A percentile compares a stretch with the other conserved stretches of the same genome.
phyloP scores from a whole-genome alignment of 495 filamentous ascomycete genomes.

The Massariosphaeria phaeospora region DNA sequence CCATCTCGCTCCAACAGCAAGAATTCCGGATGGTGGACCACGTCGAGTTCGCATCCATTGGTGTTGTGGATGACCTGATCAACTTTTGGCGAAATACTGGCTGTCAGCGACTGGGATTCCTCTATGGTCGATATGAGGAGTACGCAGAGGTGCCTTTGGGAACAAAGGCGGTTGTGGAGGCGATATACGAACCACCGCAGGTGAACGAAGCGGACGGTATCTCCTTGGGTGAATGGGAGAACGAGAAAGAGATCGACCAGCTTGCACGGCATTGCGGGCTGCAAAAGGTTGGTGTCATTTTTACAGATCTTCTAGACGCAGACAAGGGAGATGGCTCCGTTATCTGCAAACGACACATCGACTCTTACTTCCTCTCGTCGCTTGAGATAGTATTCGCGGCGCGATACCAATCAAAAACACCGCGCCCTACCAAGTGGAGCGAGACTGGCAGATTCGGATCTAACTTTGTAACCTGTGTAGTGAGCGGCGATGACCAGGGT shows the following conservation, averaged over 20 bases:
- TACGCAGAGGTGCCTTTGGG: slow-evolving; percentile 91
- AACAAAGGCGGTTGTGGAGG: slow-evolving; percentile 93
- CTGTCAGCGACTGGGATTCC: slow-evolving; percentile 77
- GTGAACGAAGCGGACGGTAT: slow-evolving; percentile 86
- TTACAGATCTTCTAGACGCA: slow-evolving; percentile 85
- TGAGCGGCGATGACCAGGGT: slow-evolving; percentile 86
- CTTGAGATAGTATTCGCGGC: slow-evolving; percentile 88
- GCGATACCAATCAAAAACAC: slow-evolving; percentile 77
- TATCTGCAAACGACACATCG: slow-evolving; percentile 91
- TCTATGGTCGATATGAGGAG: slow-evolving; percentile 87
- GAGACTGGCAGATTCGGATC: slow-evolving; percentile 91
- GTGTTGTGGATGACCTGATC: slow-evolving; percentile 78
- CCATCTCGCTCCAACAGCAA: slow-evolving; percentile 91
- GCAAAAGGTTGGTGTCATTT: slow-evolving; percentile 88
- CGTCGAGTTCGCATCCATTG: slow-evolving; percentile 84
- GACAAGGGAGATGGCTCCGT: slow-evolving; percentile 75
- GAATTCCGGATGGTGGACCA: slow-evolving; percentile 98
- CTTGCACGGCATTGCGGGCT: slow-evolving; percentile 81
- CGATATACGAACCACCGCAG: slow-evolving; percentile 95
- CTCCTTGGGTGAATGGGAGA: slow-evolving; percentile 80
- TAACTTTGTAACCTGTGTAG: slow-evolving; percentile 92
- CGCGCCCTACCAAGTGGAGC: slow-evolving; percentile 94
- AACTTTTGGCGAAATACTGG: slow-evolving; percentile 84
- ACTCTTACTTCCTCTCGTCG: slow-evolving; percentile 91
- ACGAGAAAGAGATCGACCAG: slow-evolving; percentile 75